Base-by-base conservation (phyloP, 768 basidiomycete species). In the Agrocybe pediades region DNA sequence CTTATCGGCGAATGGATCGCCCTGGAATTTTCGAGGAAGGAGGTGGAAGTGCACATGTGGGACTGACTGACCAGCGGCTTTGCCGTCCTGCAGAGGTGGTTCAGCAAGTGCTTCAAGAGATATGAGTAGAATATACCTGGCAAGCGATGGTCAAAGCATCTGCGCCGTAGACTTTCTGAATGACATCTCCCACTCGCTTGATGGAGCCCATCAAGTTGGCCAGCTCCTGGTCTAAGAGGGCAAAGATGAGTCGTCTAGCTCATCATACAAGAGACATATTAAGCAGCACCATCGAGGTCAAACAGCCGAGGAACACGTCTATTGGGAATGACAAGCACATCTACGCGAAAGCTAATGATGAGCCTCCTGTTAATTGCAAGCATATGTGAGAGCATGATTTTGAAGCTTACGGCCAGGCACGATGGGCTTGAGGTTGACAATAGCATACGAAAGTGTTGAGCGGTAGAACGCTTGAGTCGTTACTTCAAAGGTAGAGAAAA, bases 11-110 rank as follows among this genome's bases (percentile, higher is more conserved):
- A 90, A 92, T 19, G 70, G 74, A 69, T 92, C 90, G 9, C 86
- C 87, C 43, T 74, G 75, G 26, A 79, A 72, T 63, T 86, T 86
- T 2, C 96, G 85, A 19, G 97, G 97, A 4, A 99, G 72, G 24
- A 98, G 71, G 66, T 99, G 97, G 61, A 97, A 88, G 70, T 99
- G 97, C n/a, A 98, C 92, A 65, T 98, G 97, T 1, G 92, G 85
- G n/a, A 93, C 84, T 25, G 71, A 74, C 65, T 81, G 80, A 0
- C 94, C 95, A 1, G 95, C 90, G 13, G 89, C 90, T 56, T 78
- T 80, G 11, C 95, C 95, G 64, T 98, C 94, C 91, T 94, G 62
- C 13, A 40, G 8, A 29, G 3, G 48, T 46, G n/a, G 4, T 16
- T 26, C 23, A 21, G 30, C 41, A 24, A 53, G 13, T 23, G 29